Conservation (phyloP, 495 filamentous ascomycete genomes). For the Talaromyces adpressus region DNA sequence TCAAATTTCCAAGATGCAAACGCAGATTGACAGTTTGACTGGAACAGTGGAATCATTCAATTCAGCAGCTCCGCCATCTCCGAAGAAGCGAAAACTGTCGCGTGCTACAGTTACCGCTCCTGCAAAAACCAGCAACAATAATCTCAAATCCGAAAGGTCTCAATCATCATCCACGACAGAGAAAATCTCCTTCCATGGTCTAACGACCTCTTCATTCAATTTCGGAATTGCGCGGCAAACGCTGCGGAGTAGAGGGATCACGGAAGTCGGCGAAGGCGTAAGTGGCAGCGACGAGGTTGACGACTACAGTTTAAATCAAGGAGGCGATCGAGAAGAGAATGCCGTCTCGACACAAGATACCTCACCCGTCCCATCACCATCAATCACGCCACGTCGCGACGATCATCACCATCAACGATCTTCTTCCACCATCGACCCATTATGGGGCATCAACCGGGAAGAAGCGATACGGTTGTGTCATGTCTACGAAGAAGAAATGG, state of each 20-base stretch:
- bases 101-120: neutral
- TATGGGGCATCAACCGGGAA: constrained; percentile 67
- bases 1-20: neutral
- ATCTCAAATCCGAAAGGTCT: neutral
- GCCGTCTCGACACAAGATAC: constrained; percentile 5
- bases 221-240: neutral
- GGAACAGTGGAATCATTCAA: neutral
- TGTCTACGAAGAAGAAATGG: constrained; percentile 79
- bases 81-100: neutral
- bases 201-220: neutral
- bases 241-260: neutral
- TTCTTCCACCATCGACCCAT: constrained; percentile 50
- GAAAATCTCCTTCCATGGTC: neutral
- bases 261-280: neutral
- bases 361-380: constrained; percentile 36
- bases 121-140: neutral
- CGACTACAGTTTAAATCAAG: neutral
- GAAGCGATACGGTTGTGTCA: constrained; percentile 69
- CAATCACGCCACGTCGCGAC: constrained; percentile 12
- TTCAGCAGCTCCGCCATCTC: neutral
- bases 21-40: neutral
- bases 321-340: constrained; percentile 12
- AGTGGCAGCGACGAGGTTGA: neutral
- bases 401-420: constrained; percentile 26
- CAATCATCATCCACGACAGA: neutral